These are phyloP conservation scores for Sclerotinia subarctica DNA, from an alignment of 2,329 filamentous ascomycete genomes.

Conservation along the genomic window DNA sequence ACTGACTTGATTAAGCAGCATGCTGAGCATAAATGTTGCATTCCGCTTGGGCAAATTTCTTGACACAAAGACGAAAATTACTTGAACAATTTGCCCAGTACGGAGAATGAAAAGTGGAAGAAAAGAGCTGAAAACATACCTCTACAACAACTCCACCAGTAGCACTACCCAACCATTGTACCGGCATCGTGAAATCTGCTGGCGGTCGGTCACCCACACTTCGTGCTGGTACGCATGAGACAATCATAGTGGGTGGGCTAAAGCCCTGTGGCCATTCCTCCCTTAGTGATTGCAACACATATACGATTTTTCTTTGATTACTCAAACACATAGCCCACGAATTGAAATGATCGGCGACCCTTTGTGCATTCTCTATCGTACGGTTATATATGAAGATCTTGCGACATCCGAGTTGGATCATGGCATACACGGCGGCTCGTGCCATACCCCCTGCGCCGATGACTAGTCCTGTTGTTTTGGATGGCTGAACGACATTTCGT, in stretches of 20 bases:
- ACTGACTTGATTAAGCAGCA: not conserved
- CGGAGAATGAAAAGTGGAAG: not conserved
- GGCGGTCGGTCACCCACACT: slow-evolving; percentile 60
- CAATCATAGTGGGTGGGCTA: slow-evolving; percentile 67
- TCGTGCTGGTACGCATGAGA: slow-evolving; percentile 73
- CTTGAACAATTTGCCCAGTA: not conserved
- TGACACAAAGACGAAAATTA: not conserved
- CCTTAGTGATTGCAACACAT: slow-evolving; percentile 54
- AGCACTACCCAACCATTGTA: slow-evolving; percentile 66
- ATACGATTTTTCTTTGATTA: slow-evolving; percentile 34
- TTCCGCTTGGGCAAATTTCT: not conserved
- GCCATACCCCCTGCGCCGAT: slow-evolving; percentile 74
- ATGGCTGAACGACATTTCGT: slow-evolving; percentile 59
- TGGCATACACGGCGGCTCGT: slow-evolving; percentile 71
- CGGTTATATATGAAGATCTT: slow-evolving; percentile 75
- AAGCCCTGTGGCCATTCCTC: slow-evolving; percentile 64
- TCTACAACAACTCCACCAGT: slow-evolving; percentile 76
- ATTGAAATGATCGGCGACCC: slow-evolving; percentile 68
- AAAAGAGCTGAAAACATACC: slow-evolving; percentile 25
- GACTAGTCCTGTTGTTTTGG: slow-evolving; percentile 49
- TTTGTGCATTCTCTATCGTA: slow-evolving; percentile 60
- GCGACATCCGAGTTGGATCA: slow-evolving; percentile 72
- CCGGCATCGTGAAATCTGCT: slow-evolving; percentile 67
- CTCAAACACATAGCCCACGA: slow-evolving; percentile 39
- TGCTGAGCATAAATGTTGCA: not conserved